These are phyloP conservation scores for Dissophora ornata DNA, from an alignment of 192 early-diverging fungal genomes.

Conservation along the genomic window DNA sequence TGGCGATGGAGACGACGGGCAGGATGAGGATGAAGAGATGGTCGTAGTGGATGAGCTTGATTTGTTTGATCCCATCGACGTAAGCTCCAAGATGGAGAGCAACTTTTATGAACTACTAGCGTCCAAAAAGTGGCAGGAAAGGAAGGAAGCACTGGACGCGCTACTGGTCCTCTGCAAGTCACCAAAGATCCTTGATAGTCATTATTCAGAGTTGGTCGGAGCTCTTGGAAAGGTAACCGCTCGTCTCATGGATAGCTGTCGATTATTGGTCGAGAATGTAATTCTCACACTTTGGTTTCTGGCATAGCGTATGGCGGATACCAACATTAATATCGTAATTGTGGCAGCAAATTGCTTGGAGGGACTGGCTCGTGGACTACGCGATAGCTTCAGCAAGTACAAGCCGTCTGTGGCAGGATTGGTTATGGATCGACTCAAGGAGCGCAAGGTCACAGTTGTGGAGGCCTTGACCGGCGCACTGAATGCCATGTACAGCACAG, in stretches of 20 bases:
- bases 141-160: slow-evolving; percentile 90
- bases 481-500: slow-evolving; percentile 85
- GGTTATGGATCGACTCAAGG: slow-evolving; percentile 93
- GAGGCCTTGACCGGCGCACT: slow-evolving; percentile 83
- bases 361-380: slow-evolving; percentile 80
- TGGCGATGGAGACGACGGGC: slow-evolving; percentile 52
- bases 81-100: slow-evolving; percentile 86
- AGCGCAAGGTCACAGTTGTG: slow-evolving; percentile 90
- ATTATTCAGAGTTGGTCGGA: slow-evolving; percentile 85
- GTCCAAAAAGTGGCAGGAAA: slow-evolving; percentile 96
- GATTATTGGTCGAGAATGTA: no score
- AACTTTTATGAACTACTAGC: slow-evolving; percentile 83
- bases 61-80: slow-evolving; percentile 89
- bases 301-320: slow-evolving; percentile 77
- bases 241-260: neutral
- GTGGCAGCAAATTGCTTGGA: slow-evolving; percentile 87
- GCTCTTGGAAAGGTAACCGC: slow-evolving; percentile 80
- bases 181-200: slow-evolving; percentile 79
- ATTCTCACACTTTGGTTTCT: neutral
- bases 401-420: slow-evolving; percentile 73
- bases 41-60: slow-evolving; percentile 81
- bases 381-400: slow-evolving; percentile 84
- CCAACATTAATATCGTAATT: slow-evolving; percentile 88
- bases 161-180: slow-evolving; percentile 75
- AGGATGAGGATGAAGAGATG: slow-evolving; percentile 66